These are phyloP conservation scores for Diaporthe citrichinensis DNA, from an alignment of 2,329 filamentous ascomycete species.

Conservation along the genomic window DNA sequence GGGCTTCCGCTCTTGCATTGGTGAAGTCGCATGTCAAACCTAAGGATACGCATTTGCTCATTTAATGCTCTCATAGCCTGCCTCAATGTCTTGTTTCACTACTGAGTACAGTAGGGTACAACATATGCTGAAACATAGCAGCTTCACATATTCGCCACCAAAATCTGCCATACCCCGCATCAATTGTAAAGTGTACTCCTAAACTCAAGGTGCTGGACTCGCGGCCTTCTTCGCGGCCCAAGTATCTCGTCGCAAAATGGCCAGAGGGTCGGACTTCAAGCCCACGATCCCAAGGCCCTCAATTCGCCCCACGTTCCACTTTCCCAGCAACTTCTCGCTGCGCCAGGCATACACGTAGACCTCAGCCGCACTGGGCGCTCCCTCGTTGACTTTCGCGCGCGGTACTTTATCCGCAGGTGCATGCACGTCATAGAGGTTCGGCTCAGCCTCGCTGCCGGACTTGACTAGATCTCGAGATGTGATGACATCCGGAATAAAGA, in stretches of 20 bases:
- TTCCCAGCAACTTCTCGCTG: background rate
- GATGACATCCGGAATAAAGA: background rate
- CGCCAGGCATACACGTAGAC: constrained; percentile 8
- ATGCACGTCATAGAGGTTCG: background rate
- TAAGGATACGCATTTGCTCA: no score
- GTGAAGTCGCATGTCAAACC: no score
- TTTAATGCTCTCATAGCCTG: no score
- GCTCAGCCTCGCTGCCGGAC: background rate
- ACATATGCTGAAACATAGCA: background rate
- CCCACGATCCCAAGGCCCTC: constrained; percentile 2
- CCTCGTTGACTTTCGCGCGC: constrained; percentile 16
- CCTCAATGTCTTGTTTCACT: no score
- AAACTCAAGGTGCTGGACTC: background rate
- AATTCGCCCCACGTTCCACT: background rate
- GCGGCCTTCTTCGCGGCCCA: constrained; percentile 1
- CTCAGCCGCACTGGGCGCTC: constrained; percentile 6
- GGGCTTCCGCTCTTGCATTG: no score
- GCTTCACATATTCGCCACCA: background rate
- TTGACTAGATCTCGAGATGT: background rate
- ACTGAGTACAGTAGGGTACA: background rate
- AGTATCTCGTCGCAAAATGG: background rate
- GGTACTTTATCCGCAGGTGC: background rate
- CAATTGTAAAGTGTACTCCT: background rate
- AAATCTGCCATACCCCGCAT: background rate
- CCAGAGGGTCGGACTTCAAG: constrained; percentile 4